Base-by-base conservation (phyloP, 805 yeast species). In the Pichia eremophila region DNA sequence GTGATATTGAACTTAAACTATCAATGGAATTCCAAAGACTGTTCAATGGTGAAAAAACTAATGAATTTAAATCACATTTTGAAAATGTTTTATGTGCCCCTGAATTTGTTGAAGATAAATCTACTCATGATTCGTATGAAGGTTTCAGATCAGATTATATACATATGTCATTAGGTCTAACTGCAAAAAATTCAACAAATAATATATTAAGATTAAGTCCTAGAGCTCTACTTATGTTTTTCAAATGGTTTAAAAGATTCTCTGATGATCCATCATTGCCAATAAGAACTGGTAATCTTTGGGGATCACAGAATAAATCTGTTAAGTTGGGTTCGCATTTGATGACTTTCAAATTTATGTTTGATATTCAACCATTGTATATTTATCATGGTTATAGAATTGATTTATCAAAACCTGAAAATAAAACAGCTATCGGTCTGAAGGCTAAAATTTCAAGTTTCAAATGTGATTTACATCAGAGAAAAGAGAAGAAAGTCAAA, bases 231-330 rank as follows among this genome's bases (percentile, higher is more conserved):
- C 58, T 66, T 15, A 83, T 78, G 49, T 88, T 91, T 65, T 76
- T 78, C 54, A 59, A 64, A 5, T 91, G 97, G 97, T 89, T 95
- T 90, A 69, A 68, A 34, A 71, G 85, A 54, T 90, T 90, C 63
- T 76, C 84, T n/a, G 82, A 87, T 27, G 81, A 81, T 43, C 71
- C 82, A 55, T 75, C 87, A 50, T 68, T 88, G 22, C 95, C 97
- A 0, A 75, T 87, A 9, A 72, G 93, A 43, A 74, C 77, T 45
- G 97, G 97, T 0, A 60, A 65, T 1, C 57, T 91, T 12, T 90
- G 85, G 68, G 79, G 79, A 0, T 77, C 77, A 22, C 59, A 65
- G 7, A 71, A 71, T 46, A 61, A 74, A 17, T 68, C 80, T 1
- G 78, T 77, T 44, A 89, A 87, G 62, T 84, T 90, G 57, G 85